Conservation (phyloP, 2,329 filamentous ascomycete genomes). For the Furcasterigmium sp. region DNA sequence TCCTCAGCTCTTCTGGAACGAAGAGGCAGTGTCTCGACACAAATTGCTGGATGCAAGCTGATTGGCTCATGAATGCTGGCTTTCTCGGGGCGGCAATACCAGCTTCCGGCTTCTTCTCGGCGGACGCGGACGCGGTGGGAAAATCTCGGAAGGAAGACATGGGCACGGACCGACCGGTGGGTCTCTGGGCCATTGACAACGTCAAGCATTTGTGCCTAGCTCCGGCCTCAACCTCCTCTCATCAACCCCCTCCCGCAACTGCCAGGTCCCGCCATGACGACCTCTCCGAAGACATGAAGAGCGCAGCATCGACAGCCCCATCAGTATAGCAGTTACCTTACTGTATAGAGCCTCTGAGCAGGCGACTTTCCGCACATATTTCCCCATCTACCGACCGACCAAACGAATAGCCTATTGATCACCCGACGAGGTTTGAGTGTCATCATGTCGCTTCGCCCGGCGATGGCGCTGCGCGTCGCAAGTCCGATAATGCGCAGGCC, state of each 20-base stretch:
- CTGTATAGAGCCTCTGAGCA: constrained; percentile 1
- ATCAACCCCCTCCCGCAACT: neutral
- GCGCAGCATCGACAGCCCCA: too few relatives aligned
- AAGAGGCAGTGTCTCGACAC: too few relatives aligned
- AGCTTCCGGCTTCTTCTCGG: too few relatives aligned
- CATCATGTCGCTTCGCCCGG: constrained; percentile 11
- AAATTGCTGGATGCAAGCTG: too few relatives aligned
- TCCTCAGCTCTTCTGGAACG: too few relatives aligned
- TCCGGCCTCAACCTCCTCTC: neutral
- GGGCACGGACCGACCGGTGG: constrained; percentile 2
- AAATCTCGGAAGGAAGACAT: constrained; percentile 11
- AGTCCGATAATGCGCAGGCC: constrained; percentile 9
- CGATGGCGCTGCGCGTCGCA: constrained; percentile 10
- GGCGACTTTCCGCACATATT: too few relatives aligned
- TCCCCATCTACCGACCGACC: too few relatives aligned
- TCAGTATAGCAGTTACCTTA: neutral
- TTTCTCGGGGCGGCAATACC: too few relatives aligned
- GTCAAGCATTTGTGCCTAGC: constrained; percentile 4
- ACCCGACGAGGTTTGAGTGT: too few relatives aligned
- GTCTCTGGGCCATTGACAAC: constrained; percentile 5
- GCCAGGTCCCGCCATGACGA: constrained; percentile 5
- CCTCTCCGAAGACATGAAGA: neutral
- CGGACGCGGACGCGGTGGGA: constrained; percentile 3
- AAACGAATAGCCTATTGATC: too few relatives aligned
- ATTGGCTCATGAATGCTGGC: too few relatives aligned